phyloP scores from a whole-genome alignment of 2,329 filamentous ascomycete species.

The Chaetomium strumarium region DNA sequence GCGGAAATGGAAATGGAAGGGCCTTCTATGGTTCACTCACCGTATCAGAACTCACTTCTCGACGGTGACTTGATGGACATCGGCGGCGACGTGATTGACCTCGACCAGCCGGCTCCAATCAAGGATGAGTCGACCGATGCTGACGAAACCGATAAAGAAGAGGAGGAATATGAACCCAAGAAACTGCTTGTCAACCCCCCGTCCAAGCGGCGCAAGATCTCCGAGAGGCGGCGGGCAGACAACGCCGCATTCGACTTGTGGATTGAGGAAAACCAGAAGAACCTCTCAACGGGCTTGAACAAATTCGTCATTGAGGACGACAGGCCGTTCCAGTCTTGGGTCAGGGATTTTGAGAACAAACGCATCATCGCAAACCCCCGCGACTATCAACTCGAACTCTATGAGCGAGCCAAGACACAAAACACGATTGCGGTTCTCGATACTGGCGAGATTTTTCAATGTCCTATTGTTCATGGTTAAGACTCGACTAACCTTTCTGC shows the following conservation, averaged over 20 bases:
- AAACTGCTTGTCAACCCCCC: conserved; percentile 25
- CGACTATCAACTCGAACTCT: conserved; percentile 89
- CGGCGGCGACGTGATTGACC: conserved; percentile 7
- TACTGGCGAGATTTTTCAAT: conserved; percentile 52
- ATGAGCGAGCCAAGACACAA: conserved; percentile 73
- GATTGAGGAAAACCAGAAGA: conserved; percentile 32
- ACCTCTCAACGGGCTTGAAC: conserved; percentile 32
- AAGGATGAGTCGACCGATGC: background rate
- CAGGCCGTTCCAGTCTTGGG: conserved; percentile 31
- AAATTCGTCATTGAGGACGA: conserved; percentile 25
- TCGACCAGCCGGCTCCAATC: background rate
- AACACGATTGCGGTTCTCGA: conserved; percentile 93
- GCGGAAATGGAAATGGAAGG: background rate
- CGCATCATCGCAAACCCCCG: conserved; percentile 70
- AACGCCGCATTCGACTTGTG: conserved; percentile 44
- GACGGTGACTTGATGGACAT: conserved; percentile 6
- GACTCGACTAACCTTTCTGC: background rate
- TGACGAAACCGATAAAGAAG: conserved; percentile 9
- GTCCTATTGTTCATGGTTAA: background rate
- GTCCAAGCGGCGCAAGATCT: conserved; percentile 33
- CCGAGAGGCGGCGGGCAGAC: conserved; percentile 44
- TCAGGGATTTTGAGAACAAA: conserved; percentile 34
- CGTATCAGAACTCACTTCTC: background rate
- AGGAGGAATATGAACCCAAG: conserved; percentile 27
- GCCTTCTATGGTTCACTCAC: background rate